Base-by-base conservation (phyloP, 768 basidiomycete genomes). In the Gloeophyllum trabeum region DNA sequence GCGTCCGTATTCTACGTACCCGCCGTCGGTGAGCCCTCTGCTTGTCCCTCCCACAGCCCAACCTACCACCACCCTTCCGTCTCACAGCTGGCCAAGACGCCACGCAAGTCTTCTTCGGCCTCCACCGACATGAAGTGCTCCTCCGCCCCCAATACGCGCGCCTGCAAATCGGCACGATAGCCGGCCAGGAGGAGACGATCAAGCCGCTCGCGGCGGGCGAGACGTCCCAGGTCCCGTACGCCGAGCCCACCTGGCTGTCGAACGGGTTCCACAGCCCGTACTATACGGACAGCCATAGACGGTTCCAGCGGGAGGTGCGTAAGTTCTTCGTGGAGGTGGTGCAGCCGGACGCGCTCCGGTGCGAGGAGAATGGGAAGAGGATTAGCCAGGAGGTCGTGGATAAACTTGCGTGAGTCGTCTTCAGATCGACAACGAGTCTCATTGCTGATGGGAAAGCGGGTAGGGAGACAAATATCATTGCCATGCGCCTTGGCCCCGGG, bases 401-500 rank as follows among this genome's bases (percentile, higher is more conserved):
- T 50, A 82, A 83, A 55, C 75, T 94, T 63, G 76, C 80, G 82
- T 88, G 60, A 46, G 78, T 66, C 24, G 22, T 25, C 13, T 5
- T 16, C 28, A 16, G 7, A 30, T 37, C 36, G 7, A 10, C 7
- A 10, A 7, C 20, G 10, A 7, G 36, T 37, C 10, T 13, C 10
- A 7, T 21, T 7, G 10, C 12, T 21, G 36, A 37, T 37, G 10
- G 20, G 14, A 18, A 36, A 40, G 24, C 41, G n/a, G 35, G n/a
- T 18, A 90, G 88, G 19, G 79, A 81, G 50, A 61, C 70, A 45
- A 83, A 89, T 58, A 67, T 93, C 34, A 78, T 88, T 40, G 81
- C 86, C 5, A 93, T 96, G 90, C 76, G 91, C 4, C 70, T 92
- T 41, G 92, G 92, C 2, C 91, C 90, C 2, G 88, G 87, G 16